These are phyloP conservation scores for Cladophialophora yegresii DNA, from an alignment of 2,329 filamentous ascomycete species.

Conservation along the genomic window DNA sequence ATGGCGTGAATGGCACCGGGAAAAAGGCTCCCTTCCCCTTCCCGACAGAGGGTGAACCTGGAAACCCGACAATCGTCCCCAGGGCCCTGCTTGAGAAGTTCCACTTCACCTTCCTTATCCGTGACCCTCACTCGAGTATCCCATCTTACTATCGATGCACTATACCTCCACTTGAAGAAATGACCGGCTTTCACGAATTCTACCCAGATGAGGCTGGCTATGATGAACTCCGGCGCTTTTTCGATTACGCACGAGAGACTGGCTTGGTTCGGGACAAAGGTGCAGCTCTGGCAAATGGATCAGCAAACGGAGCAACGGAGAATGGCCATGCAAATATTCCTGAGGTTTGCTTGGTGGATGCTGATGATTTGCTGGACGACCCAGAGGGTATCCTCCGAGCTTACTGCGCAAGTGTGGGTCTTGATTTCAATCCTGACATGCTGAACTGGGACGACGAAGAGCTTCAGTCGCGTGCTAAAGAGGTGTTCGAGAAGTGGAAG, in stretches of 20 bases:
- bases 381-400: conserved; percentile 73
- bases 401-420: conserved; percentile 78
- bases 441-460: conserved; percentile 79
- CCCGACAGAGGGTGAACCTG: conserved; percentile 59
- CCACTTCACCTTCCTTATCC: conserved; percentile 95
- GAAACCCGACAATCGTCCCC: conserved; percentile 85
- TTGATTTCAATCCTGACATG: conserved; percentile 77
- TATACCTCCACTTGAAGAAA: conserved; percentile 75
- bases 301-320: conserved; percentile 34
- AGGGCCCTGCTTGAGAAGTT: conserved; percentile 72
- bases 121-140: conserved; percentile 86
- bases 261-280: conserved; percentile 70
- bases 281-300: conserved; percentile 47
- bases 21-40: conserved; percentile 58
- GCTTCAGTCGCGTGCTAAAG: conserved; percentile 66
- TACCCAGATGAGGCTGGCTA: conserved; percentile 89
- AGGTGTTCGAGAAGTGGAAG: conserved; percentile 92
- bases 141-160: conserved; percentile 95
- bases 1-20: conserved; percentile 18
- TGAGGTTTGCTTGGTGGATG: conserved; percentile 84
- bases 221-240: conserved; percentile 78
- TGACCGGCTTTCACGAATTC: conserved; percentile 86
- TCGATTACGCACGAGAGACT: conserved; percentile 75
- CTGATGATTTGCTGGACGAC: conserved; percentile 87
- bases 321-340: conserved; percentile 42